Evolutionary conservation across 2,329 filamentous ascomycete species (phyloP).

Genomic region (Verticillium dahliae): DNA sequence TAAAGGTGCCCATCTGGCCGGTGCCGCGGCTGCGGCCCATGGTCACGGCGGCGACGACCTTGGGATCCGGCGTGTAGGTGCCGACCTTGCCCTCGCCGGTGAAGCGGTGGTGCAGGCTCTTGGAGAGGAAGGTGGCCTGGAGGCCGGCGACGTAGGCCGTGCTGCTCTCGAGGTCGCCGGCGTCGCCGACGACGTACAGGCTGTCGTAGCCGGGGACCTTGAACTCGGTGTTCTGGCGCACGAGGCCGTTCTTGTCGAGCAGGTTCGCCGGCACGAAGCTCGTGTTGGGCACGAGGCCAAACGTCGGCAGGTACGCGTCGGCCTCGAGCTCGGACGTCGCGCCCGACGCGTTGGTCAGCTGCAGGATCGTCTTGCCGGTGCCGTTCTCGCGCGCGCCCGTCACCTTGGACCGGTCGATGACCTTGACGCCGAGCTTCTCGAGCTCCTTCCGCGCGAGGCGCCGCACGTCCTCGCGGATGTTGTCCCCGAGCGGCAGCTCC

Average conservation of each 20-base stretch:
- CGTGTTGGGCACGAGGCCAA: constrained; percentile 38
- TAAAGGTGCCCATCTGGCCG: constrained; percentile 26
- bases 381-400: constrained; percentile 13
- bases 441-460: constrained; percentile 31
- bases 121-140: constrained; percentile 27
- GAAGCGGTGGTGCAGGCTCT: constrained; percentile 21
- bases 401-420: constrained; percentile 32
- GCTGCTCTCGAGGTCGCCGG: constrained; percentile 29
- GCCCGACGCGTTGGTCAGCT: constrained; percentile 25
- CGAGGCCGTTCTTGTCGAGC: constrained; percentile 23
- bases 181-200: constrained; percentile 39
- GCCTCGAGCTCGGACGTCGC: constrained; percentile 28
- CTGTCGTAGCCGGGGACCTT: constrained; percentile 27
- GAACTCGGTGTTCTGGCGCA: constrained; percentile 30
- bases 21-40: constrained; percentile 29
- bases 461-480: constrained; percentile 28
- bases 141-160: constrained; percentile 23
- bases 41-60: constrained; percentile 27
- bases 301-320: constrained; percentile 40
- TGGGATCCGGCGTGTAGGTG: constrained; percentile 16
- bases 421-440: constrained; percentile 34
- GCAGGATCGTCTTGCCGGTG: constrained; percentile 19
- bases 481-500: constrained; percentile 28
- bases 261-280: constrained; percentile 31
- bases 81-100: constrained; percentile 15